A percentile compares a stretch with the other conserved stretches of the same genome.
Conservation (phyloP, 2,329 filamentous ascomycete genomes). For the Fusarium stilboides region DNA sequence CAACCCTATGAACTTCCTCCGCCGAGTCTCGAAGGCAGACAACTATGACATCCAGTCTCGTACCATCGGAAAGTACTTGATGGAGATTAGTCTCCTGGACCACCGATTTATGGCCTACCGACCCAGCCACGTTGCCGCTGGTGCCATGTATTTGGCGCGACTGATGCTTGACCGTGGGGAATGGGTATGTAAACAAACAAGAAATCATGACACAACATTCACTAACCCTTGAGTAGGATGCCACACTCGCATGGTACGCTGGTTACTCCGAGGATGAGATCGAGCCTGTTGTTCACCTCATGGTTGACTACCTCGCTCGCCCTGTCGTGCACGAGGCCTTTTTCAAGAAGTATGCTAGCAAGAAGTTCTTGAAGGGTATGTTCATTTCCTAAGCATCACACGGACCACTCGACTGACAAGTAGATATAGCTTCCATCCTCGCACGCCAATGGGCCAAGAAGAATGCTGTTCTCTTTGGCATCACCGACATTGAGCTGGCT, state of each 20-base stretch:
- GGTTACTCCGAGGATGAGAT: slow-evolving; percentile 96
- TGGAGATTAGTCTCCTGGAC: slow-evolving; percentile 96
- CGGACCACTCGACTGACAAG: slow-evolving; percentile 34
- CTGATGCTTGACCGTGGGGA: slow-evolving; percentile 90
- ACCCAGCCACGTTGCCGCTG: slow-evolving; percentile 91
- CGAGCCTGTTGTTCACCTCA: slow-evolving; percentile 89
- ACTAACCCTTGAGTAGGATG: slow-evolving; percentile 71
- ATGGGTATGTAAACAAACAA: slow-evolving; percentile 78
- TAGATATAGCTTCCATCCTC: slow-evolving; percentile 82
- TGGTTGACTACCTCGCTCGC: slow-evolving; percentile 95
- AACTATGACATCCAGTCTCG: slow-evolving; percentile 99
- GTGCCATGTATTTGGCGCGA: slow-evolving; percentile 94
- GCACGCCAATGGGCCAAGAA: slow-evolving; percentile 95
- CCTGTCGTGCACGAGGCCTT: slow-evolving; percentile 96
- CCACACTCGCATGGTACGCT: slow-evolving; percentile 89
- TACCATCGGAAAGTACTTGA: slow-evolving; percentile 96
- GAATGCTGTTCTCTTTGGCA: slow-evolving; percentile 72
- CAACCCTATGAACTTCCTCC: slow-evolving; percentile 99
- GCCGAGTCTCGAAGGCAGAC: slow-evolving; percentile 98
- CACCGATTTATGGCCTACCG: slow-evolving; percentile 93
- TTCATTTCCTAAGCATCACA: slow-evolving; percentile 1
- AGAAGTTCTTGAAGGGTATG: slow-evolving; percentile 98
- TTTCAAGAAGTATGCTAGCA: slow-evolving; percentile 99
- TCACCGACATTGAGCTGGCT: slow-evolving; percentile 65
- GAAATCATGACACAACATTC: slow-evolving; percentile 25